These are phyloP conservation scores for Fusarium nelsonii DNA, from an alignment of 2,329 filamentous ascomycete genomes.

Conservation along the genomic window DNA sequence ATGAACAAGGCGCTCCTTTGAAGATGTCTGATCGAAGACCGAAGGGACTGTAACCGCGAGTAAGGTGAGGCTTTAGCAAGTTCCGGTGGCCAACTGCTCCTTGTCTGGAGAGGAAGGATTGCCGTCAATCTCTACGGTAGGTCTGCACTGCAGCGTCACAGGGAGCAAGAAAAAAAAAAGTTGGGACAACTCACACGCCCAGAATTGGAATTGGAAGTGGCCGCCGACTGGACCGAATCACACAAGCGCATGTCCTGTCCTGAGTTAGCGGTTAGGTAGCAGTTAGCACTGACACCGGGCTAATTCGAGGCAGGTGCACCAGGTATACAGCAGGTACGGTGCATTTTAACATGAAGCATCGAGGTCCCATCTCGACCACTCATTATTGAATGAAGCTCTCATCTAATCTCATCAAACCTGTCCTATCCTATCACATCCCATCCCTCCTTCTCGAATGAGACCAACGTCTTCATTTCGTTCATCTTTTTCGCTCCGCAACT, in stretches of 20 bases:
- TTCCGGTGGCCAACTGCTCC: slow-evolving; percentile 33
- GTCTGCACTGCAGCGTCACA: slow-evolving; percentile 5
- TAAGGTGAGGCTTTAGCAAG: slow-evolving; percentile 17
- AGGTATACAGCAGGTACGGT: slow-evolving; percentile 4
- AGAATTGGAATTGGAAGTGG: slow-evolving; percentile 36
- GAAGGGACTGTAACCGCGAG: neutral
- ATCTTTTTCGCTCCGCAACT: slow-evolving; percentile 21
- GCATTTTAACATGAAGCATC: slow-evolving; percentile 19
- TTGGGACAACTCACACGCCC: slow-evolving; percentile 20
- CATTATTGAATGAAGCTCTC: slow-evolving; percentile 39
- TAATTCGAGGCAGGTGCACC: slow-evolving; percentile 12
- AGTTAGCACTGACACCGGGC: slow-evolving; percentile 17
- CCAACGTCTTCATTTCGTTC: slow-evolving; percentile 29
- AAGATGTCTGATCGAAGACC: slow-evolving; percentile 4
- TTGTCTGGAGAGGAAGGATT: slow-evolving; percentile 15
- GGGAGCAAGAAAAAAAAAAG: slow-evolving; percentile 2
- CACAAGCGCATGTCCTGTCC: slow-evolving; percentile 7
- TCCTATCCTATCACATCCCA: slow-evolving; percentile 20
- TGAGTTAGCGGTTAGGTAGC: neutral
- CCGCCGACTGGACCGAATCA: slow-evolving; percentile 17
- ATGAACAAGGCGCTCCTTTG: slow-evolving; percentile 17
- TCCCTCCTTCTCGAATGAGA: slow-evolving; percentile 28
- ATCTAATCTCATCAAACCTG: slow-evolving; percentile 29
- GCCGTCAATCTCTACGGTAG: slow-evolving; percentile 7
- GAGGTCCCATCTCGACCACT: slow-evolving; percentile 31